These are phyloP conservation scores for Pseudocercospora ulei DNA, from an alignment of 2,329 filamentous ascomycete species.

Conservation along the genomic window DNA sequence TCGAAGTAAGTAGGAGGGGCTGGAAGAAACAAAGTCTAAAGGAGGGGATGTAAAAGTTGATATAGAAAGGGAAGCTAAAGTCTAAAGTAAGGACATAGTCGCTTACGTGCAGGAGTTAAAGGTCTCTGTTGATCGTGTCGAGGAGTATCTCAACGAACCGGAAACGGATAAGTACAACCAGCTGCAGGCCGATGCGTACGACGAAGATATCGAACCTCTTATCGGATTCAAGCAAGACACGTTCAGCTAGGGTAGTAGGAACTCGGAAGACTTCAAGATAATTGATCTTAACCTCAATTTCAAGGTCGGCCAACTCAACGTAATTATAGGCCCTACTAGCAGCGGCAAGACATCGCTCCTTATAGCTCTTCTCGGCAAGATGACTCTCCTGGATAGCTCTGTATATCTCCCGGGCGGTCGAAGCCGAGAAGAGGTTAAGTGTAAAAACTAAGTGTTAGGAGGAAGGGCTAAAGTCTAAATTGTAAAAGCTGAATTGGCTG, in stretches of 20 bases:
- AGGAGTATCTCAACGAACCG: conserved; percentile 84
- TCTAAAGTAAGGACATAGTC: conserved; percentile 98
- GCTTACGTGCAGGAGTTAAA: conserved; percentile 96
- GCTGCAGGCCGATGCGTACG: conserved; percentile 58
- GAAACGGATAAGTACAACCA: conserved; percentile 95
- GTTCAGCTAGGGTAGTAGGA: conserved; percentile 72
- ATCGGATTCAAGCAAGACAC: conserved; percentile 81
- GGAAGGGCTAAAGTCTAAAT: no score
- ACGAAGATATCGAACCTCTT: conserved; percentile 58
- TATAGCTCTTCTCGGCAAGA: conserved; percentile 93
- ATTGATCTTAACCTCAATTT: conserved; percentile 78
- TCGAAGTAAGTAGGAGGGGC: no score
- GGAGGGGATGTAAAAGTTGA: no score
- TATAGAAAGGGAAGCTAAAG: no score
- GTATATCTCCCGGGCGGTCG: conserved; percentile 78
- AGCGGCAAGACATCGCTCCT: conserved; percentile 91
- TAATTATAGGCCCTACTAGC: conserved; percentile 86
- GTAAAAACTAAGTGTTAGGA: no score
- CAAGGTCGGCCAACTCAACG: conserved; percentile 73
- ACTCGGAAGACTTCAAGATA: conserved; percentile 53
- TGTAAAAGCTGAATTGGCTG: no score
- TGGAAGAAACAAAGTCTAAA: no score
- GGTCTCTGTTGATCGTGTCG: conserved; percentile 91
- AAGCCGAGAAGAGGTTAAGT: conserved; percentile 73
- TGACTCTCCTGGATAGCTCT: conserved; percentile 71